Percentiles rank a stretch among this genome's conserved stretches.
Conservation (phyloP, 768 basidiomycete species). For the Lactarius deliciosus region DNA sequence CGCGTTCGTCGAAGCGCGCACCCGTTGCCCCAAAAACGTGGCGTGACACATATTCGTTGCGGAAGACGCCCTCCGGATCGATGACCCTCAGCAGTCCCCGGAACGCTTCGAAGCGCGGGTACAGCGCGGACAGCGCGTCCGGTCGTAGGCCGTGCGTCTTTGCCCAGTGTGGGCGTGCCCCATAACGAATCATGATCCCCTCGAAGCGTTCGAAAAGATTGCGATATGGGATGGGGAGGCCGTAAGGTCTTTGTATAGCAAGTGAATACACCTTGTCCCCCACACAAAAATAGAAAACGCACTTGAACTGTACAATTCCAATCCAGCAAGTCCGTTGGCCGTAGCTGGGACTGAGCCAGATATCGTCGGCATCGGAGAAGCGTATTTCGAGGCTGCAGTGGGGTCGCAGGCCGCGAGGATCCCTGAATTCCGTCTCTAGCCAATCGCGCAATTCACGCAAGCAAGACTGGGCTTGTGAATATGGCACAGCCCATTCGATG, state of each 20-base stretch:
- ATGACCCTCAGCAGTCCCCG: slow-evolving; percentile 59
- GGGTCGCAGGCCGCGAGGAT: slow-evolving; percentile 74
- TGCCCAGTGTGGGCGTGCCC: slow-evolving; percentile 94
- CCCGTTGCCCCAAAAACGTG: slow-evolving; percentile 71
- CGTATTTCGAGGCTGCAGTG: slow-evolving; percentile 95
- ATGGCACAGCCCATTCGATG: slow-evolving; percentile 92
- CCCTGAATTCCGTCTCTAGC: slow-evolving; percentile 62
- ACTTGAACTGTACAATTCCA: slow-evolving; percentile 98
- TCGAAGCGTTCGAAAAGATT: slow-evolving; percentile 77
- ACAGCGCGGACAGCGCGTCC: slow-evolving; percentile 58
- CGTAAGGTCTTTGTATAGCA: slow-evolving; percentile 66
- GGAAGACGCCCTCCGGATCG: slow-evolving; percentile 76
- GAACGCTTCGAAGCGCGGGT: slow-evolving; percentile 84
- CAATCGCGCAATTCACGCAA: slow-evolving; percentile 70
- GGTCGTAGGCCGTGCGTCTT: slow-evolving; percentile 81
- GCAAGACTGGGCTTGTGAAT: slow-evolving; percentile 60
- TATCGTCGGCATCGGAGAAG: slow-evolving; percentile 84
- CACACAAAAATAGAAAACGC: slow-evolving; percentile 34
- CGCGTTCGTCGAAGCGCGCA: slow-evolving; percentile 41
- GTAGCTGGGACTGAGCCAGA: slow-evolving; percentile 90
- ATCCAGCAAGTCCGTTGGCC: slow-evolving; percentile 86
- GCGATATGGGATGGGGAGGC: slow-evolving; percentile 77
- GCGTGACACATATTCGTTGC: slow-evolving; percentile 86
- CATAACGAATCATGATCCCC: slow-evolving; percentile 60
- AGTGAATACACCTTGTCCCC: background rate